Evolutionary conservation across 768 basidiomycete genomes (phyloP), one percentile per base, ranked within the genome.

Genomic region (Sporobolomyces roseus): DNA sequence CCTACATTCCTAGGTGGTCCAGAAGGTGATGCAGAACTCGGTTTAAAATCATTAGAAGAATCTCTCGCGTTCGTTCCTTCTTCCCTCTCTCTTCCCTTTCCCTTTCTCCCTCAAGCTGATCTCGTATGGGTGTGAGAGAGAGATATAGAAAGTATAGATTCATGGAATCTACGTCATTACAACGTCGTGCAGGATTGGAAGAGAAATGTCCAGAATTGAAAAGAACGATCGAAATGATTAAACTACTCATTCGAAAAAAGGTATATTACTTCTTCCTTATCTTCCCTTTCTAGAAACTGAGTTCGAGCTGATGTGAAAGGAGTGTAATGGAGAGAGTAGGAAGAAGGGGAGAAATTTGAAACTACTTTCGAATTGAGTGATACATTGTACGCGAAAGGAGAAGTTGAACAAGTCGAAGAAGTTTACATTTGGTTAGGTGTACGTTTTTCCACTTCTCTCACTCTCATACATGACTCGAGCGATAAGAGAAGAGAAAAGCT

Each of bases 391-490:
- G 92, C 93, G 7, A 91, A 94, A 75, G 94, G 93, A 8, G 86
- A 89, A 71, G 80, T 97, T 4, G 86, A 90, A 68, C 87, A 92
- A 68, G 88, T 87, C 0, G 93, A 94, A 62, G 87, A 87, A 0
- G 93, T 98, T 14, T 93, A 87, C 75, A 81, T 99, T 32, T 99
- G 96, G 94, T 86, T 99, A 25, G 94, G 94, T 35, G 93, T 97
- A 80, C 76, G 88, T 58, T 23, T 25, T 23, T 59, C 33, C n/a
- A 65, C 66, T 38, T 35, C 45, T 27, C 38, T 7, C 1, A 21
- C 30, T 41, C 17, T 12, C 14, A 4, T 25, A 4, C 32, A 12
- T 53, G 12, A 33, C 32, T 36, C 50, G 27, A n/a, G n/a, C n/a
- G n/a, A n/a, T n/a, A n/a, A n/a, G n/a, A n/a, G n/a, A n/a, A n/a